Percentiles rank a stretch among this genome's conserved stretches.
Evolutionary conservation across 345 rosid genomes (phyloP).

Genomic region (Luvunga scandens): DNA sequence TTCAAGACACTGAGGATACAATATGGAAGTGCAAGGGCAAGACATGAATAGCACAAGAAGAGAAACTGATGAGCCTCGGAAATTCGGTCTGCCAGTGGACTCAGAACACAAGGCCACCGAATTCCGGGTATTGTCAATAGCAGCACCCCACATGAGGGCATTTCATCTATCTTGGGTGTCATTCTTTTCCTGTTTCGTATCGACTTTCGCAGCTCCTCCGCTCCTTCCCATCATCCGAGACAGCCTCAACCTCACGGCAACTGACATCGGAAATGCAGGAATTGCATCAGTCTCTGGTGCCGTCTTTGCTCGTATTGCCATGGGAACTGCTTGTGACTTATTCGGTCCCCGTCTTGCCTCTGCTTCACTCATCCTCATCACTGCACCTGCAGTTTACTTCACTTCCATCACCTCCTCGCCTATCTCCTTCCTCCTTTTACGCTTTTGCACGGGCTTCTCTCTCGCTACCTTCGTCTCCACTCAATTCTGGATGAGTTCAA

Average conservation of each 20-base stretch:
- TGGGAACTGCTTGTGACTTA: slow-evolving; percentile 84
- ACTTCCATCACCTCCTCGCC: slow-evolving; percentile 62
- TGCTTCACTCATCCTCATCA: slow-evolving; percentile 68
- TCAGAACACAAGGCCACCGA: slow-evolving; percentile 74
- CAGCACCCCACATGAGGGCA: slow-evolving; percentile 84
- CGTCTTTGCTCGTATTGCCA: slow-evolving; percentile 71
- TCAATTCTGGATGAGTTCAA: slow-evolving; percentile 96
- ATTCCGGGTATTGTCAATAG: slow-evolving; percentile 62
- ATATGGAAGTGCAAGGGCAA: slow-evolving; percentile 24
- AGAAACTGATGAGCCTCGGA: slow-evolving; percentile 20
- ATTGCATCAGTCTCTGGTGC: slow-evolving; percentile 91
- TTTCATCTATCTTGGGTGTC: slow-evolving; percentile 89
- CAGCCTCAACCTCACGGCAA: slow-evolving; percentile 75
- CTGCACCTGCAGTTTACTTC: slow-evolving; percentile 83
- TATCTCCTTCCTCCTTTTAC: slow-evolving; percentile 57
- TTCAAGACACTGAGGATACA: background rate
- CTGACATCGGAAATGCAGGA: slow-evolving; percentile 87
- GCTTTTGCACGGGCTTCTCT: slow-evolving; percentile 81
- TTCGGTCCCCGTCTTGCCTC: slow-evolving; percentile 93
- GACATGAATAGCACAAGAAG: background rate
- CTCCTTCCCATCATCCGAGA: slow-evolving; percentile 85
- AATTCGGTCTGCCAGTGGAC: slow-evolving; percentile 75
- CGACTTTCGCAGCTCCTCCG: slow-evolving; percentile 88
- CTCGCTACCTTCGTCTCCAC: slow-evolving; percentile 85
- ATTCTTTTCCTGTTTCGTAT: slow-evolving; percentile 79